A percentile compares a stretch with the other conserved stretches of the same genome.
These are phyloP conservation scores for Massarina eburnea DNA, from an alignment of 2,329 filamentous ascomycete species.

Conservation along the genomic window DNA sequence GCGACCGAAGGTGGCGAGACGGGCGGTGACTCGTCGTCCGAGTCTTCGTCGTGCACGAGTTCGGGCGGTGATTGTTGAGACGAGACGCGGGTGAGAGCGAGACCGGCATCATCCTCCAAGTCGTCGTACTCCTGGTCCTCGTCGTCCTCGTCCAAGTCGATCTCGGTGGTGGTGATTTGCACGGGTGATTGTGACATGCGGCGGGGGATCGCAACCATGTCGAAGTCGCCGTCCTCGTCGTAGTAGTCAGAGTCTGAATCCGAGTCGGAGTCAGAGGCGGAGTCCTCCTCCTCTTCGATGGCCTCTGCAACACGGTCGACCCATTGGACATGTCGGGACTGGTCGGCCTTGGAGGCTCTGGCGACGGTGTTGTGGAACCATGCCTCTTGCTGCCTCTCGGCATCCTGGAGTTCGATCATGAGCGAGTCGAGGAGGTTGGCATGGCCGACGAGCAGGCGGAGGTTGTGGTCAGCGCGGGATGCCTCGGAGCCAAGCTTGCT, in stretches of 20 bases:
- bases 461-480: slow-evolving; percentile 87
- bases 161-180: slow-evolving; percentile 47
- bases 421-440: slow-evolving; percentile 96
- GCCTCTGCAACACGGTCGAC: slow-evolving; percentile 1
- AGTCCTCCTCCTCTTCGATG: slow-evolving; percentile 44
- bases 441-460: slow-evolving; percentile 92
- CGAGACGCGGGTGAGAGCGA: slow-evolving; percentile 49
- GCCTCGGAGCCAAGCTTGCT: slow-evolving; percentile 95
- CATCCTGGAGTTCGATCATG: slow-evolving; percentile 89
- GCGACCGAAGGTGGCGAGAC: slow-evolving; percentile 48
- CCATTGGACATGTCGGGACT: slow-evolving; percentile 53
- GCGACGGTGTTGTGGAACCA: slow-evolving; percentile 98
- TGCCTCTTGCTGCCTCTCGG: slow-evolving; percentile 91
- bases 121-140: slow-evolving; percentile 52
- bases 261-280: slow-evolving; percentile 45
- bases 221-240: slow-evolving; percentile 56
- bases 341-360: slow-evolving; percentile 66
- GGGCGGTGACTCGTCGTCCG: slow-evolving; percentile 53
- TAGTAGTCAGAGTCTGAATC: slow-evolving; percentile 56
- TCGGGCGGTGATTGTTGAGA: slow-evolving; percentile 51
- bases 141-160: slow-evolving; percentile 43
- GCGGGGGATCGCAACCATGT: slow-evolving; percentile 47
- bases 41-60: slow-evolving; percentile 52
- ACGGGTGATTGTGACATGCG: slow-evolving; percentile 46
- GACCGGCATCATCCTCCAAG: slow-evolving; percentile 49